phyloP scores from a whole-genome alignment of 2,329 filamentous ascomycete genomes.

The Ilyonectria destructans region DNA sequence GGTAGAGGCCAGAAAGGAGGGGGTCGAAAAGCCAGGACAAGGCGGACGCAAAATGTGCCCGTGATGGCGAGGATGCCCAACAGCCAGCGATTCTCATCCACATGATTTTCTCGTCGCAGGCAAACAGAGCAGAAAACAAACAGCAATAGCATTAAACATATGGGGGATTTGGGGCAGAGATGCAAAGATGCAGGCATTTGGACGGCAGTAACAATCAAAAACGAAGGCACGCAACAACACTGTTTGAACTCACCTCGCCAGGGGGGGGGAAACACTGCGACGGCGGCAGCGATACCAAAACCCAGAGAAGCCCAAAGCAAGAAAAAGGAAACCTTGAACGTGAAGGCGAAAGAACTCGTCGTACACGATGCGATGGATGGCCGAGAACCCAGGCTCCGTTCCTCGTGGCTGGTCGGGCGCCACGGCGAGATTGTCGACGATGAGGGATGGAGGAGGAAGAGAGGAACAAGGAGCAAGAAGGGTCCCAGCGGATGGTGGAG shows the following conservation, averaged over 20 bases:
- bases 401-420: constrained; percentile 43
- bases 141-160: constrained; percentile 32
- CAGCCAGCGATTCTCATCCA: constrained; percentile 30
- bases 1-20: constrained; percentile 20
- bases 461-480: constrained; percentile 34
- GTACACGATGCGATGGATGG: constrained; percentile 33
- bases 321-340: constrained; percentile 31
- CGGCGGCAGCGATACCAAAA: constrained; percentile 36
- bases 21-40: constrained; percentile 27
- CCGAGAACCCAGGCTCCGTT: constrained; percentile 39
- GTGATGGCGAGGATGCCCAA: constrained; percentile 31
- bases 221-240: constrained; percentile 35
- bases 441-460: constrained; percentile 38
- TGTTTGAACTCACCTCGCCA: constrained; percentile 43
- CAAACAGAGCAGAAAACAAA: constrained; percentile 20
- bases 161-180: constrained; percentile 11
- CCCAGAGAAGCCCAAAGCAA: constrained; percentile 29
- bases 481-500: constrained; percentile 43
- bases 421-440: constrained; percentile 40
- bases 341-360: constrained; percentile 28
- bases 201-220: constrained; percentile 12
- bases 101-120: neutral
- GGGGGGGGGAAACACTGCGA: constrained; percentile 29
- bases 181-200: constrained; percentile 9
- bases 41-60: constrained; percentile 34